Evolutionary conservation across 352 stramenopile species (phyloP).

Genomic region (Phytophthora pistaciae): DNA sequence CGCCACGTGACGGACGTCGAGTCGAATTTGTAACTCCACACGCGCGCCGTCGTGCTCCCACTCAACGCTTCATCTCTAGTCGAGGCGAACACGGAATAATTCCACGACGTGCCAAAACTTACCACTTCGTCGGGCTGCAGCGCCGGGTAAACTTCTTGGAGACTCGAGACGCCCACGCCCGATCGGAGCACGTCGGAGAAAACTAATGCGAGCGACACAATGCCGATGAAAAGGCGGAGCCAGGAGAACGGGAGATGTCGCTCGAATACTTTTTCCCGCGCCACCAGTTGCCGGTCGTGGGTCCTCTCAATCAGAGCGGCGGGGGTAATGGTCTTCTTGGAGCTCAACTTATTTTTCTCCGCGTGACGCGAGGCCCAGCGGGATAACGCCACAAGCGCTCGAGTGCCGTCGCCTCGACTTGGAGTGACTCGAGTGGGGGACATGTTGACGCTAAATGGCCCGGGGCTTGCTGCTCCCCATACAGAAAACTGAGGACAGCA

Average conservation of each 20-base stretch:
- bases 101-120: constrained; percentile 42
- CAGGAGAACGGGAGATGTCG: constrained; percentile 41
- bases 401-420: constrained; percentile 9
- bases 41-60: constrained; percentile 9
- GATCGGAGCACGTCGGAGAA: constrained; percentile 44
- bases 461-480: constrained; percentile 13
- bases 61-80: constrained; percentile 25
- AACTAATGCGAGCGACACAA: constrained; percentile 38
- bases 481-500: constrained; percentile 9
- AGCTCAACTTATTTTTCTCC: constrained; percentile 19
- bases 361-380: constrained; percentile 21
- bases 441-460: constrained; percentile 13
- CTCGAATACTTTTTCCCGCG: constrained; percentile 34
- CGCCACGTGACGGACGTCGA: constrained; percentile 43
- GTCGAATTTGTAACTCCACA: constrained; percentile 56
- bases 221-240: constrained; percentile 27
- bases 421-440: constrained; percentile 11
- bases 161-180: constrained; percentile 33
- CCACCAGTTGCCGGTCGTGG: constrained; percentile 19
- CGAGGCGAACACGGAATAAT: constrained; percentile 38
- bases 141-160: constrained; percentile 21
- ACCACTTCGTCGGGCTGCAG: constrained; percentile 46
- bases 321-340: constrained; percentile 14
- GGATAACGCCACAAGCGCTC: constrained; percentile 18
- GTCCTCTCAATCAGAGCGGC: constrained; percentile 33